Percentiles rank a stretch among this genome's conserved stretches.
Evolutionary conservation across 1,139 yeast genomes (phyloP).

Genomic region (Zygoascus meyerae): DNA sequence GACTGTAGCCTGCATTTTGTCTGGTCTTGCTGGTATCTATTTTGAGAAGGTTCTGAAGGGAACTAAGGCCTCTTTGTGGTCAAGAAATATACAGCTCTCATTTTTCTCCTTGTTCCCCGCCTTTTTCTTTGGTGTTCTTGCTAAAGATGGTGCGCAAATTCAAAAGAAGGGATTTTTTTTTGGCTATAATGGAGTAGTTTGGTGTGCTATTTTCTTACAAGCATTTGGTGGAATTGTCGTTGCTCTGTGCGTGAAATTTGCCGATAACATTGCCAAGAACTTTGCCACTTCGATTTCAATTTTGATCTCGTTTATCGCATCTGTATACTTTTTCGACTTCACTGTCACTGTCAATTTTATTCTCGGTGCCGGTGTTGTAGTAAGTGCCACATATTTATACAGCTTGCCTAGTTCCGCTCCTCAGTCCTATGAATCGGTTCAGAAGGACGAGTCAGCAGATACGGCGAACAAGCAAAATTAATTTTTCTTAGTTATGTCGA

Average conservation of each 20-base stretch:
- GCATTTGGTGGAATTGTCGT: slow-evolving; percentile 41
- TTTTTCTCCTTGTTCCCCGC: slow-evolving; percentile 40
- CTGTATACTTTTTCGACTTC: slow-evolving; percentile 35
- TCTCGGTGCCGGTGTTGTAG: slow-evolving; percentile 35
- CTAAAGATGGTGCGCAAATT: slow-evolving; percentile 35
- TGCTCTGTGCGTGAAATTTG: slow-evolving; percentile 40
- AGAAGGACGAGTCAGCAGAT: not conserved
- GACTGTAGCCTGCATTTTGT: slow-evolving; percentile 34
- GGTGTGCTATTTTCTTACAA: slow-evolving; percentile 37
- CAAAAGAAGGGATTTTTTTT: slow-evolving; percentile 36
- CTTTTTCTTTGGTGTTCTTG: slow-evolving; percentile 34
- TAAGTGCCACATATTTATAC: slow-evolving; percentile 36
- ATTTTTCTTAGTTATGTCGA: no score
- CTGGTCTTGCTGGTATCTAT: slow-evolving; percentile 41
- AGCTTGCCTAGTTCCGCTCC: slow-evolving; percentile 13
- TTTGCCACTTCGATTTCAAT: slow-evolving; percentile 41
- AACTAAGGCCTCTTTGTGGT: slow-evolving; percentile 35
- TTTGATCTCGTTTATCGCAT: slow-evolving; percentile 36
- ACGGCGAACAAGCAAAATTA: not conserved
- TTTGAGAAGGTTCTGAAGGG: slow-evolving; percentile 41
- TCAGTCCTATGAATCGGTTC: slow-evolving; percentile 7
- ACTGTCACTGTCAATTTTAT: slow-evolving; percentile 34
- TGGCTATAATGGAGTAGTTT: slow-evolving; percentile 37
- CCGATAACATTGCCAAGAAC: slow-evolving; percentile 41
- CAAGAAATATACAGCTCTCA: slow-evolving; percentile 38